Base-by-base conservation (phyloP, 2,329 filamentous ascomycete species). In the Aciculosporium take region DNA sequence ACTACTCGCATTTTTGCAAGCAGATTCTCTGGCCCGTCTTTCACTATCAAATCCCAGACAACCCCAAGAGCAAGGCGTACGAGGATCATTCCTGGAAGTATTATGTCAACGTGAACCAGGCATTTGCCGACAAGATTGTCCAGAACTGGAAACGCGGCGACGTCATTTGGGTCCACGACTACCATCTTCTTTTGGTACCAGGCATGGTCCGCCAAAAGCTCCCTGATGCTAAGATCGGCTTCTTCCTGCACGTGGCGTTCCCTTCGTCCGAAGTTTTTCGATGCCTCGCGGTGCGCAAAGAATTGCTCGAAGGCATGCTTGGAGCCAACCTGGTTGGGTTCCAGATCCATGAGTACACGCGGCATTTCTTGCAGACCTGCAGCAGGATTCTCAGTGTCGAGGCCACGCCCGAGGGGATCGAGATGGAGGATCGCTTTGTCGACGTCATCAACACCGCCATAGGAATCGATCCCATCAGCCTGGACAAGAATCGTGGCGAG, bases 11-110 rank as follows among this genome's bases (percentile, higher is more conserved):
- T 62, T 96, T 91, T 58, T 95, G 88, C 78, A 96, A 96, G 66
- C 86, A 89, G 56, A 94, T 96, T 42, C 70, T 96, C 6, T 96
- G 89, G 89, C 89, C 89, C 1, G 88, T 95, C 45, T 94, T 96
- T 61, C 88, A 96, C 63, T 96, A 96, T 60, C 88, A 95, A 61
- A 94, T 96, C 45, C 91, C 89, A 0, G 91, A 96, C 57, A 93
- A 94, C 56, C 89, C 89, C 21, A 94, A 94, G 70, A 95, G 87
- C 75, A 96, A 96, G 61, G 89, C 89, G 0, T 96, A 94, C 59
- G 83, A 94, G 59, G 89, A 96, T 52, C 88, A 96, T 61, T 95
- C 88, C 0, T 96, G 88, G 86, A 75, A 87, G 51, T 94, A 85
- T 66, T 96, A 96, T 54, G 82, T 87, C 56, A 85, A 84, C 41